These are phyloP conservation scores for Fusarium cyanostomum DNA, from an alignment of 2,329 filamentous ascomycete genomes.

Conservation along the genomic window DNA sequence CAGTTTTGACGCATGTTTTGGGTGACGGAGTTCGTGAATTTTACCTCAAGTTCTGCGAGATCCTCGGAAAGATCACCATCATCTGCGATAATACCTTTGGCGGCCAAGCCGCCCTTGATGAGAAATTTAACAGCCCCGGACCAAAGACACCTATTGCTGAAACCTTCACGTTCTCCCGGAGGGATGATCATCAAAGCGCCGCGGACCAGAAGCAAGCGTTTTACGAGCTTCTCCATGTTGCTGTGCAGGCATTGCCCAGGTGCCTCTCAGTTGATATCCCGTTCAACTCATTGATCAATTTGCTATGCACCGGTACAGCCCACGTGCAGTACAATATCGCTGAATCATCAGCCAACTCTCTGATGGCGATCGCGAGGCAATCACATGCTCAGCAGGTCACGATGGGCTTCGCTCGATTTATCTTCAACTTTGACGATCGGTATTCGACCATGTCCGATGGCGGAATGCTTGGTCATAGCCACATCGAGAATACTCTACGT, in stretches of 20 bases:
- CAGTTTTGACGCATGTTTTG: slow-evolving; percentile 69
- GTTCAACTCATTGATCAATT: slow-evolving; percentile 91
- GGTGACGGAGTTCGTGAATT: slow-evolving; percentile 83
- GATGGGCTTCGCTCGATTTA: slow-evolving; percentile 95
- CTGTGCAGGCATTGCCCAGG: slow-evolving; percentile 93
- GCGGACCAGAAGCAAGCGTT: slow-evolving; percentile 92
- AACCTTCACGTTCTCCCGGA: slow-evolving; percentile 87
- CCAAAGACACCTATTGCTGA: slow-evolving; percentile 96
- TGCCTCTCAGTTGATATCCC: slow-evolving; percentile 91
- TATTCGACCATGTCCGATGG: slow-evolving; percentile 99
- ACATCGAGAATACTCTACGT: slow-evolving; percentile 93
- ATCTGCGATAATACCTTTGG: slow-evolving; percentile 98
- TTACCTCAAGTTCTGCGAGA: slow-evolving; percentile 92
- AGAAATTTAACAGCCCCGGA: slow-evolving; percentile 87
- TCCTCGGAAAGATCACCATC: slow-evolving; percentile 93
- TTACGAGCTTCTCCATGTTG: slow-evolving; percentile 94
- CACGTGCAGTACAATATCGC: slow-evolving; percentile 95
- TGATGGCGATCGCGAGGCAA: slow-evolving; percentile 95
- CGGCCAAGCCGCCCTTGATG: slow-evolving; percentile 92
- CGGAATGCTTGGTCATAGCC: slow-evolving; percentile 90
- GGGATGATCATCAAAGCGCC: slow-evolving; percentile 77
- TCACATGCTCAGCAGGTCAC: slow-evolving; percentile 94
- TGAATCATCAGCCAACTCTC: slow-evolving; percentile 86
- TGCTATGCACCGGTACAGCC: slow-evolving; percentile 94
- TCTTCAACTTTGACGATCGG: slow-evolving; percentile 97